Base-by-base conservation (phyloP, 805 yeast species). In the Lipomyces oligophaga region DNA sequence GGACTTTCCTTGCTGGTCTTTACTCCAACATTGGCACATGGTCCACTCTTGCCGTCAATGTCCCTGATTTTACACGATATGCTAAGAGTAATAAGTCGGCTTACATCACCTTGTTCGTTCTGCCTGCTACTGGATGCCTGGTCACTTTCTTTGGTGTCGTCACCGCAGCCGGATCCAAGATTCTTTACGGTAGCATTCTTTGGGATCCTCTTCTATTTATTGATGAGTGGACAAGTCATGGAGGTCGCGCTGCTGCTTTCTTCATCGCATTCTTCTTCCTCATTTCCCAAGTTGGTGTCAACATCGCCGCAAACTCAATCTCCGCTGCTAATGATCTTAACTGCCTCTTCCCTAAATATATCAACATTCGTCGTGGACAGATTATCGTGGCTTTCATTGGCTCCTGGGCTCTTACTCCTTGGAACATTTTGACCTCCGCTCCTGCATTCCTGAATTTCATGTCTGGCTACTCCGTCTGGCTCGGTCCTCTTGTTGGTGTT, bases 401-500 rank as follows among this genome's bases (percentile, higher is more conserved):
- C 0, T 72, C 81, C 51, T 76, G 78, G 45, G 79, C 85, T 53
- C 81, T 63, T 28, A 67, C 88, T 62, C 95, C 95, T 35, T 86
- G 95, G 95, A 75, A 85, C 59, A 75, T 86, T 61, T 71, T 81
- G 62, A 71, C 83, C 3, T 72, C 84, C 3, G 78, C 87, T 1
- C 78, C 80, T 28, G 80, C 74, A 66, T 86, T 86, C 68, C 81
- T 93, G 28, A 81, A 89, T 5, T 86, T 85, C 59, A 68, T 87
- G 45, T 75, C 84, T 32, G 93, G 95, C 0, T 86, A 85, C 63
- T 74, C 94, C 0, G 87, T 85, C 13, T 86, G 87, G 73, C 70
- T 87, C 43, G 81, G 89, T 10, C 77, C 94, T 20, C 83, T 87
- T 62, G 87, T 90, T 5, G 95, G 95, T 55, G 83, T 81, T 28